Evolutionary conservation across 345 rosid genomes (phyloP).

Genomic region (Melaleuca quinquenervia): DNA sequence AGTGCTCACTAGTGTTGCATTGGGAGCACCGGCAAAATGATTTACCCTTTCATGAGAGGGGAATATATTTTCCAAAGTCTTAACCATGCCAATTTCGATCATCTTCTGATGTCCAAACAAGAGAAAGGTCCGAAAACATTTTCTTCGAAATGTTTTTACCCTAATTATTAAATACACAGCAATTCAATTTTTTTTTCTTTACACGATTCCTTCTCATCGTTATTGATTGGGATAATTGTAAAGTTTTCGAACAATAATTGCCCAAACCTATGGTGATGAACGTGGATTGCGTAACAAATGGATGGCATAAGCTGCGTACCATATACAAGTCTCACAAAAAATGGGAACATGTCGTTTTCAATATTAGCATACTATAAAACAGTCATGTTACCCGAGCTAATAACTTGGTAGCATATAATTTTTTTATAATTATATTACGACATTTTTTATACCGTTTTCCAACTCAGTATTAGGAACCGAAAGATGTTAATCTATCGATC

Average conservation of each 20-base stretch:
- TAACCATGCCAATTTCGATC: background rate
- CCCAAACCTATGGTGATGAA: rapidly evolving
- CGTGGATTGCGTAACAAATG: background rate
- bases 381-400: background rate
- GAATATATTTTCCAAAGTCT: background rate
- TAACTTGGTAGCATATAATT: background rate
- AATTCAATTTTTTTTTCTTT: background rate
- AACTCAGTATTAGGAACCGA: too few relatives aligned
- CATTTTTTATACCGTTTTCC: too few relatives aligned
- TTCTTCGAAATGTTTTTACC: too few relatives aligned
- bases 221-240: background rate
- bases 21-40: background rate
- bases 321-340: background rate
- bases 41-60: background rate
- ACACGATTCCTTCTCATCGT: background rate
- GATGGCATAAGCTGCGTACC: background rate
- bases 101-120: too few relatives aligned
- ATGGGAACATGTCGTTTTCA: background rate
- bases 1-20: too few relatives aligned
- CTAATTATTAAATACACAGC: background rate
- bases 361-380: background rate
- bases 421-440: background rate
- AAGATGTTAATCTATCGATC: too few relatives aligned
- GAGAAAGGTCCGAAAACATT: too few relatives aligned
- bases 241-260: background rate